Conservation (phyloP, 805 yeast species). For the Candida xyloterini region DNA sequence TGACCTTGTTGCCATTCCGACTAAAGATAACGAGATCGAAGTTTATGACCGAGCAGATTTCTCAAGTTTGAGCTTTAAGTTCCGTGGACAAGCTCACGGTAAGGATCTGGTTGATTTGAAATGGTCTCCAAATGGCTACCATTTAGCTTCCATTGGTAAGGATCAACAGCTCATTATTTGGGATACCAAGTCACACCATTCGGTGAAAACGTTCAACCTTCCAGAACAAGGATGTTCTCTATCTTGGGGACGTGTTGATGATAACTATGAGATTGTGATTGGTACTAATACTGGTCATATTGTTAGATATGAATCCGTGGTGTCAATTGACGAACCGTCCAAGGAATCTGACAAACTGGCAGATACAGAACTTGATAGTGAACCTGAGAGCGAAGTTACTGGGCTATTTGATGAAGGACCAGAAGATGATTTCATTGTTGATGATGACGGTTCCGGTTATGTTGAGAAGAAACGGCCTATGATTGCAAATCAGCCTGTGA, state of each 20-base stretch:
- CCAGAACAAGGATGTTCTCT: conserved; percentile 24
- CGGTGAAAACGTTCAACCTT: conserved; percentile 30
- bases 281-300: conserved; percentile 45
- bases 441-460: conserved; percentile 55
- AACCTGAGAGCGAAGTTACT: conserved; percentile 27
- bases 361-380: conserved; percentile 18
- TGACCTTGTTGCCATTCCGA: conserved; percentile 63
- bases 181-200: conserved; percentile 42
- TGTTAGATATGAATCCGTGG: conserved; percentile 24
- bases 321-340: conserved; percentile 15
- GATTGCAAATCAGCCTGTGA: conserved; percentile 4
- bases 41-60: conserved; percentile 42
- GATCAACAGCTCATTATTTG: conserved; percentile 54
- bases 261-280: conserved; percentile 30
- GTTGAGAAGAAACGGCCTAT: conserved; percentile 19
- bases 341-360: conserved; percentile 9
- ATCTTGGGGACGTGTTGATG: conserved; percentile 34
- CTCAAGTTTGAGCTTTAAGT: conserved; percentile 14
- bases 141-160: conserved; percentile 56
- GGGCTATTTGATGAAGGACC: conserved; percentile 37
- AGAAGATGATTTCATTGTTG: conserved; percentile 56
- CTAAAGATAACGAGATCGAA: conserved; percentile 45
- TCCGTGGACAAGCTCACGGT: conserved; percentile 27
- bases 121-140: conserved; percentile 61
- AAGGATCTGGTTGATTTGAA: conserved; percentile 46